Percentiles rank a stretch among this genome's conserved stretches.
Conservation (phyloP, 192 early-diverging fungal genomes). For the Linnemannia exigua region DNA sequence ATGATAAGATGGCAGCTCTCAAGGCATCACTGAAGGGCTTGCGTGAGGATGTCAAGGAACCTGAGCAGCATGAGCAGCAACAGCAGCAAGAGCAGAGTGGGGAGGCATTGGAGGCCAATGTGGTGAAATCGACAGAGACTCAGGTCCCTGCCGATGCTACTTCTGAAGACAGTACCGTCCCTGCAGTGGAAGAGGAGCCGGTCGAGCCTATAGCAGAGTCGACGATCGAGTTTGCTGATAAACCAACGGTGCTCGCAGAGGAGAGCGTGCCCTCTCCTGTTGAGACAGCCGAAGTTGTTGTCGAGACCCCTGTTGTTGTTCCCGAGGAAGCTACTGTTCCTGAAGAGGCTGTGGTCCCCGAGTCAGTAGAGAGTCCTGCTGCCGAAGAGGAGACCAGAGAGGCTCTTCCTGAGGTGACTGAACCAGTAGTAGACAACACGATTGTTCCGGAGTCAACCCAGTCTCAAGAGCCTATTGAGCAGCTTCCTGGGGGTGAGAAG, state of each 20-base stretch:
- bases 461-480: not conserved
- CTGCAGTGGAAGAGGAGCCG: not conserved
- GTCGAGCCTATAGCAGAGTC: constrained; percentile 11
- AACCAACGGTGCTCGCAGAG: not conserved
- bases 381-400: not conserved
- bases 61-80: not conserved
- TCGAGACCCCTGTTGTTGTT: not conserved
- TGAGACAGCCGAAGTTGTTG: not conserved
- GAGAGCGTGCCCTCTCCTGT: not conserved
- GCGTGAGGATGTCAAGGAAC: not conserved
- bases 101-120: not conserved
- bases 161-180: not conserved
- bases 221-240: constrained; percentile 24
- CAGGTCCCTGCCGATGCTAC: not conserved
- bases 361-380: not conserved
- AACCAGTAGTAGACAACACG: not conserved
- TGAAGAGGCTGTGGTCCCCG: not conserved
- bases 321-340: not conserved
- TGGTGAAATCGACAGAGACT: not conserved
- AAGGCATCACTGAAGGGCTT: constrained; percentile 10
- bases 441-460: not conserved
- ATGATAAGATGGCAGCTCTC: constrained; percentile 5
- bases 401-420: not conserved
- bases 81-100: not conserved
- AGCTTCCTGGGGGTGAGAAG: not conserved